phyloP scores from a whole-genome alignment of 73 alveolate species.

The Paramecium tetraurelia region DNA sequence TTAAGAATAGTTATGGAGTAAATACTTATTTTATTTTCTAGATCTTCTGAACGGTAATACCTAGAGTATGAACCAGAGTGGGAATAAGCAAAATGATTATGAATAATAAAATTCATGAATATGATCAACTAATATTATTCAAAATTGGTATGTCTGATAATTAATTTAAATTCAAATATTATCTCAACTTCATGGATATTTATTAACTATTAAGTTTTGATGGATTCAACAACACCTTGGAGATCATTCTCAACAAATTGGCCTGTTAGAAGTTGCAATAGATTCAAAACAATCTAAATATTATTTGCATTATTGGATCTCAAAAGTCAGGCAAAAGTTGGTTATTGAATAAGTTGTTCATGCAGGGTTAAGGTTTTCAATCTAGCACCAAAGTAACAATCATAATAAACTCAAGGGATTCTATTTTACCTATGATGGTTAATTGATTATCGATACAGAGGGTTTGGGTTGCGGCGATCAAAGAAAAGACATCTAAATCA shows the following conservation, averaged over 20 bases:
- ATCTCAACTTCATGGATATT: background rate
- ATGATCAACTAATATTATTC: background rate
- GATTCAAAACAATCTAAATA: background rate
- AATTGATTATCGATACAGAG: background rate
- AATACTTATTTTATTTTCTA: background rate
- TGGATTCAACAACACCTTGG: background rate
- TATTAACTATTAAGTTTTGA: constrained; percentile 15
- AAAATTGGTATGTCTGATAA: background rate
- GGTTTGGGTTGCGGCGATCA: constrained; percentile 16
- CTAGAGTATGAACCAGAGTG: background rate
- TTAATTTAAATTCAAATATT: constrained; percentile 19
- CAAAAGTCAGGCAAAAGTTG: background rate
- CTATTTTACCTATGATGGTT: constrained; percentile 9
- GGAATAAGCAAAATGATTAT: background rate
- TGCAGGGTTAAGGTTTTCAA: constrained; percentile 28
- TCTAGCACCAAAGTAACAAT: background rate
- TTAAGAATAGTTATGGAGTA: constrained; percentile 20
- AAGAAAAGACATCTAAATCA: background rate
- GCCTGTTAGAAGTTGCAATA: background rate
- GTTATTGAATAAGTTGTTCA: background rate
- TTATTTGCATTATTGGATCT: background rate
- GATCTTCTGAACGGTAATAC: background rate
- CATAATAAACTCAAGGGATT: background rate
- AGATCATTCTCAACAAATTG: background rate
- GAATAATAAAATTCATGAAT: background rate